phyloP scores from a whole-genome alignment of 1,284 basidiomycete genomes.

The Apiotrichum sp. region DNA sequence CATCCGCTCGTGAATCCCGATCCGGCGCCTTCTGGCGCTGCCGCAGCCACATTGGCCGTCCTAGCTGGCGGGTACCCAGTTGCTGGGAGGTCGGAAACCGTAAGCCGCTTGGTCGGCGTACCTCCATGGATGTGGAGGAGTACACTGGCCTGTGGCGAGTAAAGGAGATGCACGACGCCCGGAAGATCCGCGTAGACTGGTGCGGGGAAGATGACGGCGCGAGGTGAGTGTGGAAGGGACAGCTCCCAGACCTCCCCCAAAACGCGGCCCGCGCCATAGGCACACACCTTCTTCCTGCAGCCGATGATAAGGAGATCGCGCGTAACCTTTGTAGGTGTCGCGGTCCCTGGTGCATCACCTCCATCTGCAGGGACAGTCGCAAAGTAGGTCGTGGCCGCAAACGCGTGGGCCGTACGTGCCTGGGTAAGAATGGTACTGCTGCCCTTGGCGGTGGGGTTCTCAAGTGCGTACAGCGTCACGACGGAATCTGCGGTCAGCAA shows the following conservation, averaged over 20 bases:
- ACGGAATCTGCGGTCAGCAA: constrained; percentile 35
- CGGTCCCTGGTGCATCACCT: constrained; percentile 37
- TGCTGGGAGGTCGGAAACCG: constrained; percentile 62
- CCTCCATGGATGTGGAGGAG: constrained; percentile 58
- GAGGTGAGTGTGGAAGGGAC: constrained; percentile 73
- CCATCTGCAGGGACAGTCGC: constrained; percentile 4
- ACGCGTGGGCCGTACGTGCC: constrained; percentile 72
- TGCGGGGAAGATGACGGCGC: constrained; percentile 46
- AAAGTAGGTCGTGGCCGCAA: constrained; percentile 52
- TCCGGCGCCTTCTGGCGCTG: constrained; percentile 6
- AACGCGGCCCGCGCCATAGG: constrained; percentile 50
- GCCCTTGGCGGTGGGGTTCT: constrained; percentile 56
- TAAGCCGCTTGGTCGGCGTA: constrained; percentile 59
- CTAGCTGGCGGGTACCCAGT: constrained; percentile 11
- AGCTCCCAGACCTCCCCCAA: constrained; percentile 52
- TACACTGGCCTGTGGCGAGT: constrained; percentile 68
- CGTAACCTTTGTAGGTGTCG: constrained; percentile 57
- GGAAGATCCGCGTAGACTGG: constrained; percentile 37
- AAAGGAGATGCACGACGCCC: constrained; percentile 52
- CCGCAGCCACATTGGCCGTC: not conserved
- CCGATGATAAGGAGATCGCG: constrained; percentile 66
- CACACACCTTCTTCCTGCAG: constrained; percentile 73
- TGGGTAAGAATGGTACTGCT: constrained; percentile 60
- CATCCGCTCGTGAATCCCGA: constrained; percentile 60
- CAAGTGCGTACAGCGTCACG: constrained; percentile 53